Evolutionary conservation across 305 asterid genomes (phyloP).

Genomic region (Ajuga reptans): DNA sequence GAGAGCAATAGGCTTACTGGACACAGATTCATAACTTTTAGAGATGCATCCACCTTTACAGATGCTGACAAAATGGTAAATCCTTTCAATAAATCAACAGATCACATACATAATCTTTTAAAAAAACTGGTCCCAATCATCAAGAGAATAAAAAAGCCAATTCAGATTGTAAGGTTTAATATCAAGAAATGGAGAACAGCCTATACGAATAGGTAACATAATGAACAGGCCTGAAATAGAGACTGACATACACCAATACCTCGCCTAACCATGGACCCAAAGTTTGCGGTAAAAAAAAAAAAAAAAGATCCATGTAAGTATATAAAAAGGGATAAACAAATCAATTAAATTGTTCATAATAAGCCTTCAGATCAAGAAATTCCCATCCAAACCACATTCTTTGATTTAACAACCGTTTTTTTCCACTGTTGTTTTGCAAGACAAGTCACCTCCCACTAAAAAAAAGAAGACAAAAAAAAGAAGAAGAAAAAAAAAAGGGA

Average conservation of each 20-base stretch:
- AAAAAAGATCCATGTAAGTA: constrained; percentile 2
- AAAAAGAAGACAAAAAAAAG: neutral
- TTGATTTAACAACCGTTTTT: neutral
- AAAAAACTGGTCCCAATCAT: neutral
- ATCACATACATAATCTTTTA: neutral
- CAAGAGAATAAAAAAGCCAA: neutral
- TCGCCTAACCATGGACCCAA: neutral
- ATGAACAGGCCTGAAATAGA: neutral
- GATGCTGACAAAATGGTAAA: neutral
- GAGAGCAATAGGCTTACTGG: neutral
- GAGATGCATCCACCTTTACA: neutral
- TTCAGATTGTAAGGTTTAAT: neutral
- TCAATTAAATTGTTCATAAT: neutral
- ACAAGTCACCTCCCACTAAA: neutral
- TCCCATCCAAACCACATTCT: constrained; percentile 14
- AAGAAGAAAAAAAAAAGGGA: neutral
- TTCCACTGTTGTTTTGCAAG: neutral
- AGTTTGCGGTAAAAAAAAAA: neutral
- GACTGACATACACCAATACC: neutral
- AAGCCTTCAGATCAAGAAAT: constrained; percentile 6
- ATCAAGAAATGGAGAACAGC: neutral
- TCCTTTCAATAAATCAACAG: constrained; percentile 7
- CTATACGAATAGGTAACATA: neutral
- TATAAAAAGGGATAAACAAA: neutral
- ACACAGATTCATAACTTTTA: neutral